Evolutionary conservation across 2,329 filamentous ascomycete genomes (phyloP).

Genomic region (Phyllosticta capitalensis): DNA sequence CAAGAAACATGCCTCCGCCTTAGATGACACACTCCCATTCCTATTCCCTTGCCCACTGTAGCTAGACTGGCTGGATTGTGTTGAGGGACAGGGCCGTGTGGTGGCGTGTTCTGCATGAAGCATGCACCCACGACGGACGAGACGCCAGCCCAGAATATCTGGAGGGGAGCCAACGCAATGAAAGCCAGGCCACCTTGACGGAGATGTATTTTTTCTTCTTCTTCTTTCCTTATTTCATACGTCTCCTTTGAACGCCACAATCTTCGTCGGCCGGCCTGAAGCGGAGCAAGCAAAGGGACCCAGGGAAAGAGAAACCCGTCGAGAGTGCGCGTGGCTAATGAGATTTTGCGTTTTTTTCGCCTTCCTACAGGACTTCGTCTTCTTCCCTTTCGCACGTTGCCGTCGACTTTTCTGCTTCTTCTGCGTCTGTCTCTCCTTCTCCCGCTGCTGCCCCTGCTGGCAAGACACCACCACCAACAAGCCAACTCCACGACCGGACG

Average conservation of each 20-base stretch:
- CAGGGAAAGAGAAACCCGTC: not conserved
- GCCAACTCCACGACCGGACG: not conserved
- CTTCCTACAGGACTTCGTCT: not conserved
- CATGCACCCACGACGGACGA: not conserved
- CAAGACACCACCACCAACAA: not conserved
- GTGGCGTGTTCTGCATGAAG: not conserved
- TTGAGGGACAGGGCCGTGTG: not conserved
- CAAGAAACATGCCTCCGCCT: slow-evolving; percentile 47
- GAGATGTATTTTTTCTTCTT: not conserved
- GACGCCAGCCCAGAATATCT: not conserved
- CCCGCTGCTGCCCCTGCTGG: not conserved
- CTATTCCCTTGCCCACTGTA: not conserved
- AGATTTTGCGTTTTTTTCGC: not conserved
- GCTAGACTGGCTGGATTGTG: not conserved
- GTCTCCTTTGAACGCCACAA: not conserved
- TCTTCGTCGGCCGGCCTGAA: not conserved
- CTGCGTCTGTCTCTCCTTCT: not conserved
- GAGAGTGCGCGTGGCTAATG: not conserved
- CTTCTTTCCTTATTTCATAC: not conserved
- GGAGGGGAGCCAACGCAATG: not conserved
- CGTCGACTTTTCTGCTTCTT: not conserved
- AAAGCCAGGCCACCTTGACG: not conserved
- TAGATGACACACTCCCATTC: not conserved
- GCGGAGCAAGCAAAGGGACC: not conserved
- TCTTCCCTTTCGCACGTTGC: not conserved